Evolutionary conservation across 2,329 filamentous ascomycete species (phyloP).

Genomic region (Thielaviopsis ethacetica): DNA sequence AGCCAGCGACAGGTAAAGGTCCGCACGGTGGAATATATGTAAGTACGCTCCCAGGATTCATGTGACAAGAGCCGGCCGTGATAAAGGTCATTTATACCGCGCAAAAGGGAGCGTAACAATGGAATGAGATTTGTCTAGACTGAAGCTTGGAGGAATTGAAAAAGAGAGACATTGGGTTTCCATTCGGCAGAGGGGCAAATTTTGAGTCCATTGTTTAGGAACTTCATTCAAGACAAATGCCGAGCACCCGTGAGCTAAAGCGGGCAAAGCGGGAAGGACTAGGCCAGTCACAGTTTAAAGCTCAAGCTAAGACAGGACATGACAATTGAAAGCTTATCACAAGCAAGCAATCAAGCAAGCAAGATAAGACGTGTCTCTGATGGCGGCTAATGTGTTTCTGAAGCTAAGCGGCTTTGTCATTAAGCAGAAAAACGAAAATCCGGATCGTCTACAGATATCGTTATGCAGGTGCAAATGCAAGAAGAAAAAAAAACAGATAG

Average conservation of each 20-base stretch:
- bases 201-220: neutral
- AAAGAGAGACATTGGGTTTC: neutral
- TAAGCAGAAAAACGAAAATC: no score
- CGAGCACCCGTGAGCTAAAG: neutral
- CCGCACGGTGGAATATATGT: neutral
- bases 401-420: no score
- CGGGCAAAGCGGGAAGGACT: neutral
- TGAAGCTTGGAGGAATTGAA: neutral
- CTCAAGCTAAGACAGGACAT: neutral
- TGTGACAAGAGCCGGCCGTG: neutral
- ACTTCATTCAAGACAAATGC: neutral
- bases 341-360: no score
- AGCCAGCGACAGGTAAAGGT: neutral
- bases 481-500: neutral
- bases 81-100: neutral
- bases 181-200: neutral
- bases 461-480: neutral
- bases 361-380: neutral
- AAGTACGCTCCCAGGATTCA: neutral
- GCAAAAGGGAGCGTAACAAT: no score
- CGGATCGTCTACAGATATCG: no score
- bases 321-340: neutral
- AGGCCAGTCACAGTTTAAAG: neutral
- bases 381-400: neutral
- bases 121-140: no score